Conservation (phyloP, 305 asterid species). For the Solanum hybrid region DNA sequence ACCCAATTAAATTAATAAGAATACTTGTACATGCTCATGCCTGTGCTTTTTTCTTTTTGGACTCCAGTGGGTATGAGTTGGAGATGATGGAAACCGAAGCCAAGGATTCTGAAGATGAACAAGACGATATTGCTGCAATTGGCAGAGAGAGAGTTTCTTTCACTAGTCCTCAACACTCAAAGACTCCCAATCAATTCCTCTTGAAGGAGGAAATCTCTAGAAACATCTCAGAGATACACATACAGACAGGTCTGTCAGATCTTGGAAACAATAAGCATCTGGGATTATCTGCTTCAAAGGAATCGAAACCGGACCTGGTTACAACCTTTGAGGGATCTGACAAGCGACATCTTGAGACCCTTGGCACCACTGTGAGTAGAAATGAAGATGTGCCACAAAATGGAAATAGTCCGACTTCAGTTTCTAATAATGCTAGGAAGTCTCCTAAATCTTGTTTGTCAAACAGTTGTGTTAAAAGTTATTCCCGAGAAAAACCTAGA, state of each 20-base stretch:
- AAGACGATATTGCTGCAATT: slow-evolving; percentile 31
- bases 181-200: slow-evolving; percentile 23
- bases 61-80: slow-evolving; percentile 61
- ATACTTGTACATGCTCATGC: neutral
- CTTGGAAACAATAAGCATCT: slow-evolving; percentile 18
- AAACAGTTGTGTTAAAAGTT: slow-evolving; percentile 24
- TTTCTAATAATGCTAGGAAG: slow-evolving; percentile 31
- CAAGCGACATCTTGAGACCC: slow-evolving; percentile 17
- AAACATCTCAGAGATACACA: slow-evolving; percentile 20
- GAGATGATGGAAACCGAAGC: slow-evolving; percentile 70
- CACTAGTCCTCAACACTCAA: slow-evolving; percentile 29
- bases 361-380: slow-evolving; percentile 19
- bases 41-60: neutral
- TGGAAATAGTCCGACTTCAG: slow-evolving; percentile 23
- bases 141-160: slow-evolving; percentile 23
- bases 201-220: slow-evolving; percentile 24
- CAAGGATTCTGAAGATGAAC: slow-evolving; percentile 89
- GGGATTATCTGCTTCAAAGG: slow-evolving; percentile 26
- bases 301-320: slow-evolving; percentile 3
- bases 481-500: slow-evolving; percentile 21
- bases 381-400: slow-evolving; percentile 22
- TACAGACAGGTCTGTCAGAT: slow-evolving; percentile 21
- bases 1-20: neutral
- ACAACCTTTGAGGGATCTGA: slow-evolving; percentile 21
- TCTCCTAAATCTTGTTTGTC: slow-evolving; percentile 27